phyloP scores from a whole-genome alignment of 345 rosid genomes.

The Sapria himalayana region DNA sequence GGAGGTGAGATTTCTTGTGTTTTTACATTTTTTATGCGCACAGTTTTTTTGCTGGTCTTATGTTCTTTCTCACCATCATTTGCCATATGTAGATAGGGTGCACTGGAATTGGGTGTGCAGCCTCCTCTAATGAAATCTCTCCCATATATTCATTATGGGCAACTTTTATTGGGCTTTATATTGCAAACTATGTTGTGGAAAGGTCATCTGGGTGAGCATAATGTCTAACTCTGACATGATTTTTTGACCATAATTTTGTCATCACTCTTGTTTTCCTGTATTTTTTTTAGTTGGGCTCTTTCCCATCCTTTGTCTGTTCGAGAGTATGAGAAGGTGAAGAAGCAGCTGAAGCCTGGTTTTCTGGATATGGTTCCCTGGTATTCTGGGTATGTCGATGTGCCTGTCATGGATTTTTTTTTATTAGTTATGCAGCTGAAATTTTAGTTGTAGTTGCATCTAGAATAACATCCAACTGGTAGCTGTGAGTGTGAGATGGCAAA shows the following conservation, averaged over 20 bases:
- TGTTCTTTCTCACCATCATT: conserved; percentile 4
- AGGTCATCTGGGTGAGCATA: conserved; percentile 85
- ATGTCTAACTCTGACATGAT: conserved; percentile 2
- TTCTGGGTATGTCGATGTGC: conserved; percentile 90
- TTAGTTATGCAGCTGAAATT: too few relatives aligned
- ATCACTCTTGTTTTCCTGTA: conserved; percentile 3
- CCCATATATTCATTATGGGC: conserved; percentile 98
- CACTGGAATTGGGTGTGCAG: conserved; percentile 40
- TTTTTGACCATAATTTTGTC: conserved; percentile 3
- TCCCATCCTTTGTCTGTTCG: conserved; percentile 71
- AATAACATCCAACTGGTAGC: too few relatives aligned
- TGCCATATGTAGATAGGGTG: conserved; percentile 30
- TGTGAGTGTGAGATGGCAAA: too few relatives aligned
- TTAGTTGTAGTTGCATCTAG: too few relatives aligned
- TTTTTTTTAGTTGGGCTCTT: conserved; percentile 75
- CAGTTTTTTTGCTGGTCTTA: conserved; percentile 6
- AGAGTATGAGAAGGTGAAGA: conserved; percentile 57
- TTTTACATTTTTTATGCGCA: neutral
- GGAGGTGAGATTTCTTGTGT: conserved; percentile 31
- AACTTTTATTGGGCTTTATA: conserved; percentile 92
- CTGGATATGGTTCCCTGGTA: conserved; percentile 99
- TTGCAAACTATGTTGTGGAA: conserved; percentile 94
- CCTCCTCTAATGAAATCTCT: conserved; percentile 76
- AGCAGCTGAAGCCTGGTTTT: conserved; percentile 84
- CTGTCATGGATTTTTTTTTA: too few relatives aligned